A percentile compares a stretch with the other conserved stretches of the same genome.
Conservation (phyloP, 2,329 filamentous ascomycete species). For the Echinosphaeria canescens region DNA sequence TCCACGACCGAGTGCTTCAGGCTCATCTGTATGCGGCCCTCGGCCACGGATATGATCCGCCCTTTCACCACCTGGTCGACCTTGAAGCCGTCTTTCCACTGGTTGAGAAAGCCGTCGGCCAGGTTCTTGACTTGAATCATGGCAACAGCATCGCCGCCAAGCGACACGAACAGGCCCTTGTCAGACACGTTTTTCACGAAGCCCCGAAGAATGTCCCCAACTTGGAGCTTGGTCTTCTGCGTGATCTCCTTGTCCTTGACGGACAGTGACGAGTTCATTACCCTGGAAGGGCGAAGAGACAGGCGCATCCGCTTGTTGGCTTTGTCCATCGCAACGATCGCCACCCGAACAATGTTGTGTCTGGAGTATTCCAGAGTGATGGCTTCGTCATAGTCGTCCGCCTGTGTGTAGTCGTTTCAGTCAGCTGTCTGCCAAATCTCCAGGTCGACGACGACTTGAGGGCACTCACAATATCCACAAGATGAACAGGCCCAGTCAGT, state of each 20-base stretch:
- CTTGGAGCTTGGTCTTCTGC: constrained; percentile 44
- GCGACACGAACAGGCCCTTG: constrained; percentile 68
- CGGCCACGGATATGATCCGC: constrained; percentile 48
- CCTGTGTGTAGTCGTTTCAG: no score
- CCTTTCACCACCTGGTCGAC: constrained; percentile 81
- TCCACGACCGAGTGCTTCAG: constrained; percentile 73
- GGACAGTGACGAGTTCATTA: constrained; percentile 65
- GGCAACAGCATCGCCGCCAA: constrained; percentile 64
- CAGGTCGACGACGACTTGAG: no score
- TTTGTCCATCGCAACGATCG: constrained; percentile 57
- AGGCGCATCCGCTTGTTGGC: constrained; percentile 70
- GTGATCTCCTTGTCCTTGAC: constrained; percentile 67
- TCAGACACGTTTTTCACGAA: constrained; percentile 84
- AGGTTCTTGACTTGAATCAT: constrained; percentile 75
- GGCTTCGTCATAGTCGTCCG: constrained; percentile 68
- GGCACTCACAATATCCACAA: constrained; percentile 74
- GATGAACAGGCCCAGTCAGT: constrained; percentile 58
- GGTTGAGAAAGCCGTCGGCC: constrained; percentile 78
- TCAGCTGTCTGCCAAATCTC: no score
- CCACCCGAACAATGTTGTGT: constrained; percentile 77
- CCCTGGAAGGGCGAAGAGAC: constrained; percentile 69
- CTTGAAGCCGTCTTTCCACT: constrained; percentile 83
- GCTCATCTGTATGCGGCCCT: constrained; percentile 62
- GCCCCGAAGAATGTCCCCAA: constrained; percentile 66
- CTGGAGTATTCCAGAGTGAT: constrained; percentile 57